Conservation (phyloP, 768 basidiomycete species). For the Serendipita indica region DNA sequence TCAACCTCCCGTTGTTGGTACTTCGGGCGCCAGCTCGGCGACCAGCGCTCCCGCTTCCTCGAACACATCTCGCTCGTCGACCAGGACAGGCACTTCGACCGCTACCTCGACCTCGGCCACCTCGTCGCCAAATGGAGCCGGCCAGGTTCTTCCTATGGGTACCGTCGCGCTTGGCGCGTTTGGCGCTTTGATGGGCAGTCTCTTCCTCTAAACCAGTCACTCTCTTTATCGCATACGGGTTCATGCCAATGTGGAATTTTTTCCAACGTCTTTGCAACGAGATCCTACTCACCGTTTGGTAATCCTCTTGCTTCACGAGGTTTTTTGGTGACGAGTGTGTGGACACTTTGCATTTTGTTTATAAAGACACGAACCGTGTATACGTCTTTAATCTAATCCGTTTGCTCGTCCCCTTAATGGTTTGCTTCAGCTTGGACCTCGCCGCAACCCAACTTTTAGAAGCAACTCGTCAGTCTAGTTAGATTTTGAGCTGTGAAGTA, state of each 20-base stretch:
- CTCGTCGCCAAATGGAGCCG: neutral
- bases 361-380: neutral
- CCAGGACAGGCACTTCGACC: neutral
- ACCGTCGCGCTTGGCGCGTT: neutral
- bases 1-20: slow-evolving; percentile 15
- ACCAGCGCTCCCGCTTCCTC: neutral
- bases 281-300: neutral
- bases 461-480: too few species aligned
- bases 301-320: neutral
- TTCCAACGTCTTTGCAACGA: too few species aligned
- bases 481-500: neutral
- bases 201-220: neutral
- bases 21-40: neutral
- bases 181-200: neutral
- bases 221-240: too few species aligned
- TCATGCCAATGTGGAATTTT: too few species aligned
- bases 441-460: too few species aligned
- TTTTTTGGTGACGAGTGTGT: neutral
- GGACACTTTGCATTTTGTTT: neutral
- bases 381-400: neutral
- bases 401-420: too few species aligned
- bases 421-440: too few species aligned
- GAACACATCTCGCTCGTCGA: neutral
- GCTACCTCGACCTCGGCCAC: neutral
- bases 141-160: neutral